Evolutionary conservation across 2,329 filamentous ascomycete species (phyloP).

Genomic region (Colletotrichum sp.): DNA sequence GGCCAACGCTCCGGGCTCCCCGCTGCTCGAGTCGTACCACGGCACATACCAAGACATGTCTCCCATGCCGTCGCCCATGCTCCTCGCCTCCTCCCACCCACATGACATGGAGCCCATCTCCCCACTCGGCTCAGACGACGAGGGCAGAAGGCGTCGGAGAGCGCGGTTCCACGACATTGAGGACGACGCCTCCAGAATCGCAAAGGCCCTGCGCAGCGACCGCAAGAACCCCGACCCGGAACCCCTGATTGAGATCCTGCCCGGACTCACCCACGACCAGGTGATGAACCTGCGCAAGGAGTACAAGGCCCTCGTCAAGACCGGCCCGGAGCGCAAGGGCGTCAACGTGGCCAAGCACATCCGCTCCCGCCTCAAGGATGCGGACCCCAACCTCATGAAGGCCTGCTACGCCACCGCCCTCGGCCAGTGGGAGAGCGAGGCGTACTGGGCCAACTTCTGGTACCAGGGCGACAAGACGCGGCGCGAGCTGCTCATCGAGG

Average conservation of each 20-base stretch:
- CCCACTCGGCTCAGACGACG: constrained; percentile 55
- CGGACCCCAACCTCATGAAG: constrained; percentile 81
- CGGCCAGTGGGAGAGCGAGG: constrained; percentile 89
- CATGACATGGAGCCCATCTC: constrained; percentile 53
- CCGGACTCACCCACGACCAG: constrained; percentile 84
- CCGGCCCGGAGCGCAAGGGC: constrained; percentile 72
- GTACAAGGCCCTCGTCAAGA: constrained; percentile 90
- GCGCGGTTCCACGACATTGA: constrained; percentile 84
- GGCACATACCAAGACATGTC: constrained; percentile 95
- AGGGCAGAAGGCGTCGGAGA: constrained; percentile 57
- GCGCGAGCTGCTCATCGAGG: constrained; percentile 90
- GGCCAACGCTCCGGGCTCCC: constrained; percentile 73
- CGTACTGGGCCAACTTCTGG: constrained; percentile 98
- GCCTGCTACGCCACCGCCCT: constrained; percentile 89
- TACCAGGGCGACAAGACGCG: constrained; percentile 88
- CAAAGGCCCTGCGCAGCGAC: constrained; percentile 73
- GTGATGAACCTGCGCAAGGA: constrained; percentile 84
- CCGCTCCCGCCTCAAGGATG: constrained; percentile 75
- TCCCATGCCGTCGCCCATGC: constrained; percentile 87
- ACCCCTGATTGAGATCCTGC: constrained; percentile 82
- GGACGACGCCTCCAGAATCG: constrained; percentile 77
- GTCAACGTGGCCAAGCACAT: constrained; percentile 89
- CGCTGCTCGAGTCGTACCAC: constrained; percentile 88
- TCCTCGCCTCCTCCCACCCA: constrained; percentile 49
- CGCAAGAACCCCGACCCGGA: constrained; percentile 65